phyloP scores from a whole-genome alignment of 148 eudicot genomes.

The Fagopyrum tataricum region DNA sequence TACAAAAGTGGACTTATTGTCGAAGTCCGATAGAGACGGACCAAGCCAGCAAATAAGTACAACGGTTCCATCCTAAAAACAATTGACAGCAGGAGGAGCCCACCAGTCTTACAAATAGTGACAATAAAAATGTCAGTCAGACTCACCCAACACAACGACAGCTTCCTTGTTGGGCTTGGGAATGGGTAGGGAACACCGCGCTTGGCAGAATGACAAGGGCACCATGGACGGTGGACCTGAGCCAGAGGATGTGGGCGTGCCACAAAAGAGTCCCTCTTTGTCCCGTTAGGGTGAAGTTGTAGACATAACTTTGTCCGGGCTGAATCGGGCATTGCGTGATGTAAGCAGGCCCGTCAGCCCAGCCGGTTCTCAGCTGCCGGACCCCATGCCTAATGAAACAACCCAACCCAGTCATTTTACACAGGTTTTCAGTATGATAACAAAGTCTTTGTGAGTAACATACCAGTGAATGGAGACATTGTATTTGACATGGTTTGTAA shows the following conservation, averaged over 20 bases:
- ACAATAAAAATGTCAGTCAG: too few species aligned
- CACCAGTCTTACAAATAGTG: too few species aligned
- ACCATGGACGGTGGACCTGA: constrained; percentile 71
- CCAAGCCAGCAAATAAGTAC: too few species aligned
- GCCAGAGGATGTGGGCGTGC: constrained; percentile 83
- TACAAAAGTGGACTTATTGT: neutral
- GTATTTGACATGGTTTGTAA: constrained; percentile 51
- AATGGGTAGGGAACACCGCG: constrained; percentile 63
- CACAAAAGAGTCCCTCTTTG: constrained; percentile 81
- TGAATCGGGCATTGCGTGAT: constrained; percentile 79
- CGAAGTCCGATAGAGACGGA: too few species aligned
- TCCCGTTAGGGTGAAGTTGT: constrained; percentile 71
- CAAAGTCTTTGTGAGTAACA: neutral
- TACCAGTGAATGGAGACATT: constrained; percentile 77
- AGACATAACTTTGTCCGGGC: constrained; percentile 49
- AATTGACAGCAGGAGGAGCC: too few species aligned
- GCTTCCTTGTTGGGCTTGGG: constrained; percentile 53
- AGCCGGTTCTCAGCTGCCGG: constrained; percentile 59
- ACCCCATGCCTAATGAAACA: constrained; percentile 59
- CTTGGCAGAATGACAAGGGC: constrained; percentile 60
- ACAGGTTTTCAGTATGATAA: neutral
- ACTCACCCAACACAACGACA: constrained; percentile 48
- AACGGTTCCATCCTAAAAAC: too few species aligned
- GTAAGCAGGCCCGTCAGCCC: constrained; percentile 91
- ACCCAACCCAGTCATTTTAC: neutral